A percentile compares a stretch with the other conserved stretches of the same genome.
These are phyloP conservation scores for Debaryomyces subglobosus DNA, from an alignment of 1,139 yeast species.

Conservation along the genomic window DNA sequence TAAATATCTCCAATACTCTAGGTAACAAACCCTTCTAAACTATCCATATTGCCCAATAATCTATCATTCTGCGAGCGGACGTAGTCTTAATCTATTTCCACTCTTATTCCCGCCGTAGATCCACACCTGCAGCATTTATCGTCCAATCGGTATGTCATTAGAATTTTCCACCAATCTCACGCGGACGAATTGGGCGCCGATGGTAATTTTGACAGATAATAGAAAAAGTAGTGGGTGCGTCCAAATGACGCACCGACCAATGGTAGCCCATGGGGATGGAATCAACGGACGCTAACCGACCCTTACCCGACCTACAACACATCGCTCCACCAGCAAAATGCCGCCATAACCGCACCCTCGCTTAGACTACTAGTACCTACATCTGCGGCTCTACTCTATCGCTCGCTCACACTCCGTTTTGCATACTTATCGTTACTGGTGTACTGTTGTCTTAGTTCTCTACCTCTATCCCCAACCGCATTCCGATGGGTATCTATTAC, in stretches of 20 bases:
- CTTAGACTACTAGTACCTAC: neutral
- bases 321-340: neutral
- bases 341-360: constrained; percentile 1
- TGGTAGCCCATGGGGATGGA: neutral
- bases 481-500: neutral
- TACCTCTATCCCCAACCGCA: neutral
- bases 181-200: neutral
- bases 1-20: neutral
- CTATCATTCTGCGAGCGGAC: neutral
- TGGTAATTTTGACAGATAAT: neutral
- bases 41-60: neutral
- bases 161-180: neutral
- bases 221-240: constrained; percentile 1
- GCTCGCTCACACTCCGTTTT: neutral
- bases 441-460: neutral
- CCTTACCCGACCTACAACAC: neutral
- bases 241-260: neutral
- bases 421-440: neutral
- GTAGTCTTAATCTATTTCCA: neutral
- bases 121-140: constrained; percentile 1
- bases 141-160: neutral
- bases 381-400: neutral
- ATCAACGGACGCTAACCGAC: neutral
- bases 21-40: neutral
- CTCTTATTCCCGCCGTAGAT: neutral